Evolutionary conservation across 2,329 filamentous ascomycete genomes (phyloP), one percentile per base, ranked within the genome.

Genomic region (Fusarium annulatum): DNA sequence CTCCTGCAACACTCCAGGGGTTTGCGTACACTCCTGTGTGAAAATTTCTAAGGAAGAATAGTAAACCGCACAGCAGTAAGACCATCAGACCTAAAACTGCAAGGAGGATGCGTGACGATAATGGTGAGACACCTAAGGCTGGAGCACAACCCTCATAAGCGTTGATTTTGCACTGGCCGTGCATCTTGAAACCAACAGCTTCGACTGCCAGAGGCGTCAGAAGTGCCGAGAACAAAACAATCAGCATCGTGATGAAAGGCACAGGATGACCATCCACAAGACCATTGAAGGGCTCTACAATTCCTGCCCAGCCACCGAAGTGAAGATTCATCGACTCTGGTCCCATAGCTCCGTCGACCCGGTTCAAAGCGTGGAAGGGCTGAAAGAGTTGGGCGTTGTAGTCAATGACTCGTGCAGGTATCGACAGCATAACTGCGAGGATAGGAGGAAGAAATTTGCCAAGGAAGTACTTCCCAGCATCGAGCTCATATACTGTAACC

Each of bases 311-410:
- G 0, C 85, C 84, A 7, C 74, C 64, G 36, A 85, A 86, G 63
- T 84, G 80, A 14, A 86, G 79, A 9, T 82, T 85, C 58, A 87
- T 79, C 1, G 85, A 86, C 45, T 85, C 80, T 2, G 77, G 72
- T 0, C 86, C 86, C 1, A 76, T 61, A 0, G 83, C 83, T 6
- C 86, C 86, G 9, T 79, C 74, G 0, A 78, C 70, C 11, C 73
- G 78, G n/a, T 83, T 80, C 34, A 88, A 77, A 8, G 83, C 80
- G 61, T 85, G 82, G 71, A 87, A 87, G 6, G 85, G 85, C 62
- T 85, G 84, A 56, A 84, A 85, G 2, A 84, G 77, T 62, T 85
- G 84, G 8, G 80, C 83, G 66, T 84, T 84, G 66, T 82, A 77
- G 71, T 85, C 83, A 71, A 86, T 80, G 39, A 86, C 80, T n/a